Evolutionary conservation across 2,329 filamentous ascomycete genomes (phyloP), one percentile per base, ranked within the genome.

Genomic region (Calonectria pteridis): DNA sequence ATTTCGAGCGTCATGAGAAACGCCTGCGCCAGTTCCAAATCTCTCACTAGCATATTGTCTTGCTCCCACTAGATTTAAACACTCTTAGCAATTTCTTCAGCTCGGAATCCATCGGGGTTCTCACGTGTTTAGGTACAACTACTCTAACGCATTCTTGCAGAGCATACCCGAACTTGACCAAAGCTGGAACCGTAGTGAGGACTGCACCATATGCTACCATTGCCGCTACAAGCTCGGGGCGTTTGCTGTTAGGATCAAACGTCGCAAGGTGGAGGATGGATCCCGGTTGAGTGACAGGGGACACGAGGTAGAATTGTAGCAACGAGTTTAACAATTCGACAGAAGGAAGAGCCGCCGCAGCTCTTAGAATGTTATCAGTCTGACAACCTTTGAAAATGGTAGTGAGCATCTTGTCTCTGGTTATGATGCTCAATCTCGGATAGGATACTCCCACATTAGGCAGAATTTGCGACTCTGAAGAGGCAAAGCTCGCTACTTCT

Each of bases 111-210:
- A 3, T n/a, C 2, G 20, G 16, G 10, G 11, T 14, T 51, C 77
- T 43, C 6, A 78, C 77, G 18, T 71, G 76, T 64, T 76, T 76
- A 2, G 77, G 58, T 6, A 79, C 70, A 3, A 76, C 71, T 14
- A 73, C 46, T 31, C 62, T 79, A 13, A 85, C 77, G 31, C 83
- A 83, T 68, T 87, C 86, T 29, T 86, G 80, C 31, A 87, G 75
- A 1, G 85, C 85, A 74, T 83, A 86, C 0, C 86, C 86, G 26
- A 87, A 77, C 7, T 84, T 86, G 13, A 83, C 77, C 5, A 87
- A 76, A 0, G 84, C 82, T 16, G 84, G 82, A 2, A 85, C 81
- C 0, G 81, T 79, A 1, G 85, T 86, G 14, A 83, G 68, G 0
- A 84, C 82, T 0, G 86, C 85, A 2, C 83, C 85, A 14, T 82